Conservation (phyloP, 176 grass and related monocot species). For the Saccharum officinarum region DNA sequence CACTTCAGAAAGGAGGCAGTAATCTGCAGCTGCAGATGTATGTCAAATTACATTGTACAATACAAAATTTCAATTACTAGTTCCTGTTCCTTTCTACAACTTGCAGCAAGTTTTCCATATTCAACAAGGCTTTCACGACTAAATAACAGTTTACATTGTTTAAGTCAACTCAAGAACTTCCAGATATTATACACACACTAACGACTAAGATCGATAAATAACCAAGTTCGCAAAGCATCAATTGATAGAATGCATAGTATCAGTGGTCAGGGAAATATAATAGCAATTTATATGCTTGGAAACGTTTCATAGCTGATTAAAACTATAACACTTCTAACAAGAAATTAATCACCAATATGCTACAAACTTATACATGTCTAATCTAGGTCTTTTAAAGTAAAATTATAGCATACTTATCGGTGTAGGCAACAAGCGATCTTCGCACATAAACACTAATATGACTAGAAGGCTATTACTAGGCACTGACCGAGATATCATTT, state of each 20-base stretch:
- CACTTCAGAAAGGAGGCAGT: background rate
- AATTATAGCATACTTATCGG: background rate
- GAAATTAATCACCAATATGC: background rate
- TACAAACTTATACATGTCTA: background rate
- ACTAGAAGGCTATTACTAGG: background rate
- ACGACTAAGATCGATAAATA: background rate
- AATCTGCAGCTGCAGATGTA: constrained; percentile 17
- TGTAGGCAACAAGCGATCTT: background rate
- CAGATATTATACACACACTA: background rate
- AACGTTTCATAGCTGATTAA: background rate
- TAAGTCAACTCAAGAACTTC: background rate
- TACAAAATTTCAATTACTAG: background rate
- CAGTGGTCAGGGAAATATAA: background rate
- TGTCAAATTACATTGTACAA: background rate
- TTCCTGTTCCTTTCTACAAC: background rate
- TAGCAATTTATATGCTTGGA: background rate
- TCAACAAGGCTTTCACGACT: background rate
- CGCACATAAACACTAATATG: background rate
- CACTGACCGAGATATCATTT: background rate
- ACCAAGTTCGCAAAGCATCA: background rate
- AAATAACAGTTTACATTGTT: background rate
- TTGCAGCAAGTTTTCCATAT: background rate
- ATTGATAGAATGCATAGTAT: background rate
- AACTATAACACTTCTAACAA: background rate
- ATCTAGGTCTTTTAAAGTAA: background rate